Conservation (phyloP, 2,329 filamentous ascomycete species). For the Diaporthe ilicicola region DNA sequence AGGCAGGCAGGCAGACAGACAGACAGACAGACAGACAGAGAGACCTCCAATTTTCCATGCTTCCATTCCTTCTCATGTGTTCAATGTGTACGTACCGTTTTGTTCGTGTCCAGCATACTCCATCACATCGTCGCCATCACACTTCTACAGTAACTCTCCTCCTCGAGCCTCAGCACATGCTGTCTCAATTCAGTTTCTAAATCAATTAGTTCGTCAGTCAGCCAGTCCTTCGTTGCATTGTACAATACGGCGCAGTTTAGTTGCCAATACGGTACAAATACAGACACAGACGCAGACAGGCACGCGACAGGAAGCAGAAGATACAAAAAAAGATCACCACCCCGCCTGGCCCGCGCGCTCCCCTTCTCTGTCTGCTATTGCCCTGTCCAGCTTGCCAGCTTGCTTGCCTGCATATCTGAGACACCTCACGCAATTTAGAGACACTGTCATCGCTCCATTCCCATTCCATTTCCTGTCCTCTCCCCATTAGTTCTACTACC, state of each 20-base stretch:
- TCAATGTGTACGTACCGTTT: neutral
- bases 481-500: neutral
- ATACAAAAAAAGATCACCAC: neutral
- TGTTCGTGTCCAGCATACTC: neutral
- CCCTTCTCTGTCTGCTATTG: neutral
- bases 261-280: neutral
- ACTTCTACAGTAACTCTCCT: neutral
- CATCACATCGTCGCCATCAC: neutral
- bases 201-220: neutral
- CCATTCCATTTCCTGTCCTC: neutral
- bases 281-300: neutral
- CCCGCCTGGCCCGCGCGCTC: neutral
- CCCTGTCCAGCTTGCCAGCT: too few species aligned
- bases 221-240: too few species aligned
- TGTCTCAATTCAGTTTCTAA: neutral
- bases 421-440: constrained; percentile 16
- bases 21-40: too few species aligned
- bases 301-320: neutral
- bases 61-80: neutral
- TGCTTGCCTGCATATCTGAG: neutral
- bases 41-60: neutral
- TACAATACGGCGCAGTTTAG: too few species aligned
- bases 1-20: too few species aligned
- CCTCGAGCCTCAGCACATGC: neutral
- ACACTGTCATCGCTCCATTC: neutral